Conservation (phyloP, 495 filamentous ascomycete genomes). For the Aspergillus baeticus region DNA sequence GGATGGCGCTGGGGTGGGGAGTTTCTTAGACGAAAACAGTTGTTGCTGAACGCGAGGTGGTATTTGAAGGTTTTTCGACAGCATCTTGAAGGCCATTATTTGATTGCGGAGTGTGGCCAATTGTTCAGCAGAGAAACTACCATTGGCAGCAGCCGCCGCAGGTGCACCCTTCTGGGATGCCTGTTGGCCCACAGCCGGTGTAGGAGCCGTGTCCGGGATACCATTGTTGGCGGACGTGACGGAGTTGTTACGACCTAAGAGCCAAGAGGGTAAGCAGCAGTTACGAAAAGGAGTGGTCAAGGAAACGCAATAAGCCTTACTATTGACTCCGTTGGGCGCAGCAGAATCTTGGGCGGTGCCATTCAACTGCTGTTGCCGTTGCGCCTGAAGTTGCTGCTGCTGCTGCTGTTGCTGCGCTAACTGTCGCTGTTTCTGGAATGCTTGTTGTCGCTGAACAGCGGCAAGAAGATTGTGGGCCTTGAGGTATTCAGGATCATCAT, state of each 20-base stretch:
- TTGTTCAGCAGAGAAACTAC: conserved; percentile 68
- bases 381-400: conserved; percentile 47
- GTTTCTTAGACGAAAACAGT: conserved; percentile 70
- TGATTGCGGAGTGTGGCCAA: conserved; percentile 69
- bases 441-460: conserved; percentile 62
- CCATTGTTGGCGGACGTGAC: conserved; percentile 44
- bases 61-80: conserved; percentile 77
- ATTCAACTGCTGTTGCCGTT: conserved; percentile 50
- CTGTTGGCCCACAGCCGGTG: conserved; percentile 31
- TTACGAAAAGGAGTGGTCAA: neutral
- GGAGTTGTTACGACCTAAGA: conserved; percentile 36
- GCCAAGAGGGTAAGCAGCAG: conserved; percentile 6
- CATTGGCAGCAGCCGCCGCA: conserved; percentile 42
- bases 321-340: conserved; percentile 51
- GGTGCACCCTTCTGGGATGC: conserved; percentile 30
- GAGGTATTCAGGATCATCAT: conserved; percentile 75
- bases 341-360: conserved; percentile 31
- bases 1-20: conserved; percentile 55
- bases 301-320: conserved; percentile 26
- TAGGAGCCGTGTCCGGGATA: conserved; percentile 24
- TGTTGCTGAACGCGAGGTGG: conserved; percentile 71
- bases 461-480: conserved; percentile 68
- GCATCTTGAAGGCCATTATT: conserved; percentile 77
- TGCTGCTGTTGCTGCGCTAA: conserved; percentile 45
- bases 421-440: conserved; percentile 47